phyloP scores from a whole-genome alignment of 345 rosid genomes.

The Bruguiera parviflora region DNA sequence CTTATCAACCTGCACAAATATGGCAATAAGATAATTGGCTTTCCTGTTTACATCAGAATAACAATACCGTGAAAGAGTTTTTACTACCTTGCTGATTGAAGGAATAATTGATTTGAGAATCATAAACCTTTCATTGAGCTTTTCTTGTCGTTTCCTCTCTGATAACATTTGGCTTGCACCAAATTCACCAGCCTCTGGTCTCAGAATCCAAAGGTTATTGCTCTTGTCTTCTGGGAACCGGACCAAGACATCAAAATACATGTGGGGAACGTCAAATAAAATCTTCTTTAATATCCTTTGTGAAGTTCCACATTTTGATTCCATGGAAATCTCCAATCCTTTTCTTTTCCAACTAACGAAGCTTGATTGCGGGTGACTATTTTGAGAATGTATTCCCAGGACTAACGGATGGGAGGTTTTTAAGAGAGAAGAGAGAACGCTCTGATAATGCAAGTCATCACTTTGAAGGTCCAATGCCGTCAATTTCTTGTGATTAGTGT shows the following conservation, averaged over 20 bases:
- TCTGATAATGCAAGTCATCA: constrained; percentile 61
- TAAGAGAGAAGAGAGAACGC: constrained; percentile 56
- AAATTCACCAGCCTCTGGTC: constrained; percentile 49
- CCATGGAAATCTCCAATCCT: constrained; percentile 19
- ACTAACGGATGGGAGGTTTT: constrained; percentile 58
- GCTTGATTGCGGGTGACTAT: constrained; percentile 51
- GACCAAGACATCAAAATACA: constrained; percentile 38
- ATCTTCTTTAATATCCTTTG: constrained; percentile 75
- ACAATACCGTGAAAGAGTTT: background rate
- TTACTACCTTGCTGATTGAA: constrained; percentile 59
- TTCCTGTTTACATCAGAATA: background rate
- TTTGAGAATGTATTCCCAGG: constrained; percentile 44
- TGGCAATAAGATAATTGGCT: background rate
- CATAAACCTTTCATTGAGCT: constrained; percentile 50
- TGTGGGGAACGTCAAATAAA: constrained; percentile 63
- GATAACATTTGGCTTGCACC: constrained; percentile 35
- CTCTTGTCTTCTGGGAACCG: constrained; percentile 36
- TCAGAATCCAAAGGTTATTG: constrained; percentile 33
- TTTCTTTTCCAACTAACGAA: constrained; percentile 59
- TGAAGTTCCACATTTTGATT: constrained; percentile 23
- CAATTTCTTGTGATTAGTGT: constrained; percentile 33
- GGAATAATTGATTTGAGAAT: constrained; percentile 69
- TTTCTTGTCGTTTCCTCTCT: constrained; percentile 50
- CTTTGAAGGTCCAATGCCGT: constrained; percentile 26
- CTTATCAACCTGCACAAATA: constrained; percentile 57